phyloP scores from a whole-genome alignment of 2,329 filamentous ascomycete genomes.

The Claviceps sp. region DNA sequence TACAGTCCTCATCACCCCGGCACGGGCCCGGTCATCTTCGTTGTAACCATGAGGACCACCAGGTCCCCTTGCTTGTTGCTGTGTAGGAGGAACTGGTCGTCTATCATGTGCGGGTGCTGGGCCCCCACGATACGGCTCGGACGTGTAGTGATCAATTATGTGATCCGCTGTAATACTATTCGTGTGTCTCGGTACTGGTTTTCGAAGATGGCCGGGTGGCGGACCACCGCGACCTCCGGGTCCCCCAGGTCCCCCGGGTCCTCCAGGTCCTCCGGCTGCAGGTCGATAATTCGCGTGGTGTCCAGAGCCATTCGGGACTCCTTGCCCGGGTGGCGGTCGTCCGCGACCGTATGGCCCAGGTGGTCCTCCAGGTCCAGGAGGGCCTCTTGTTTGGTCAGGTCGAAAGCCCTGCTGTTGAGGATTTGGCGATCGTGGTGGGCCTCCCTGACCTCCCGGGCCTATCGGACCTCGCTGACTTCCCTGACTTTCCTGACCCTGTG shows the following conservation, averaged over 20 bases:
- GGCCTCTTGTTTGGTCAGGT: conserved; percentile 11
- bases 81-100: conserved; percentile 9
- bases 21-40: conserved; percentile 48
- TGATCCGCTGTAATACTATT: conserved; percentile 22
- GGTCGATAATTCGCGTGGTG: conserved; percentile 12
- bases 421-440: conserved; percentile 15
- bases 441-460: neutral
- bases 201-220: conserved; percentile 14
- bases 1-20: conserved; percentile 68
- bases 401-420: conserved; percentile 16
- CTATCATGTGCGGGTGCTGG: conserved; percentile 5
- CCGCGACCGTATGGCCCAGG: conserved; percentile 12
- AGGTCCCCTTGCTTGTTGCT: conserved; percentile 20
- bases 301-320: conserved; percentile 7
- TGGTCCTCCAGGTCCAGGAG: conserved; percentile 8
- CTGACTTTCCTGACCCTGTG: conserved; percentile 4
- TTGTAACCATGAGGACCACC: conserved; percentile 44
- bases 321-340: conserved; percentile 9
- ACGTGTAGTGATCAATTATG: conserved; percentile 26
- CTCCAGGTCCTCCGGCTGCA: conserved; percentile 13
- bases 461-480: neutral
- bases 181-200: conserved; percentile 15
- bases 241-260: conserved; percentile 11
- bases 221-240: conserved; percentile 12
- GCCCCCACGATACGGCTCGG: conserved; percentile 13